Conservation (phyloP, 2,329 filamentous ascomycete species). For the Tolypocladium endophyticum region DNA sequence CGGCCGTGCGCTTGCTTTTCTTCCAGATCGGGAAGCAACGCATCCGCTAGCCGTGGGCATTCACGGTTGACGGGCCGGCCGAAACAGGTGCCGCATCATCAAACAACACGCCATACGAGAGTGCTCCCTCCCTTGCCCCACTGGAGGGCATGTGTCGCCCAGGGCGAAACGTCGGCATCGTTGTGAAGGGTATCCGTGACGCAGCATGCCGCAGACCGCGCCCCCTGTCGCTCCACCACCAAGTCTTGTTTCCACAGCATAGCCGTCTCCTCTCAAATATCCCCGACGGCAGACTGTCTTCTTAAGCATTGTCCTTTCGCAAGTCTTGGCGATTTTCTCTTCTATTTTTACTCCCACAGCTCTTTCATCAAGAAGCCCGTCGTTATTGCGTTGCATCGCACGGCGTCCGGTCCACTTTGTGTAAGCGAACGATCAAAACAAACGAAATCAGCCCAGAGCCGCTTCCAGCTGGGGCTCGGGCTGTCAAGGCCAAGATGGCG, state of each 20-base stretch:
- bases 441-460: not conserved
- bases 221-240: not conserved
- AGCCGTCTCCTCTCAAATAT: not conserved
- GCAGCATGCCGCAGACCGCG: not conserved
- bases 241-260: not conserved
- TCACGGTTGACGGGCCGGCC: not conserved
- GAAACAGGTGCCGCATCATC: not conserved
- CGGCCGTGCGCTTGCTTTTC: not conserved
- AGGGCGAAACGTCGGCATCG: not conserved
- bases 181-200: not conserved
- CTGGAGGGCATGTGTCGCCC: not conserved
- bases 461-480: not conserved
- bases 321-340: not conserved
- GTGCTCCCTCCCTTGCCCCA: not conserved
- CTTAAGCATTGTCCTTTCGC: not conserved
- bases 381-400: not conserved
- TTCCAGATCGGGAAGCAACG: not conserved
- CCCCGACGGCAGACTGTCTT: not conserved
- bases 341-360: not conserved
- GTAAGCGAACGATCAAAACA: not conserved
- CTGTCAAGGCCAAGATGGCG: not conserved
- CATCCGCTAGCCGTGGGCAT: not conserved
- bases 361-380: not conserved
- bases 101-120: not conserved
- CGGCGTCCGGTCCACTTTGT: not conserved